Conservation (phyloP, 2,329 filamentous ascomycete genomes). For the Diplodia scrobiculata region DNA sequence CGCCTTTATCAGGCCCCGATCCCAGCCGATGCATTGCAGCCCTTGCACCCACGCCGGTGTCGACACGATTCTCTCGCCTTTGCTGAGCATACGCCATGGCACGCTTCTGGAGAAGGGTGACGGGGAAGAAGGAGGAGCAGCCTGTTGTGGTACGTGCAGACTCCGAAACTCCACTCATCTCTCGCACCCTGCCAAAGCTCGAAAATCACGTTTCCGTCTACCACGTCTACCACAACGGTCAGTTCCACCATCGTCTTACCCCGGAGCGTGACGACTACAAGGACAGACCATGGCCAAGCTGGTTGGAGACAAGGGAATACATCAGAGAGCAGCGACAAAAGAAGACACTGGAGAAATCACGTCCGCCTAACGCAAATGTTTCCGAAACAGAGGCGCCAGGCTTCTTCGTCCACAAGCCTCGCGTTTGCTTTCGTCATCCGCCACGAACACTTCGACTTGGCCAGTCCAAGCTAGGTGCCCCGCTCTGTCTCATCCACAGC, state of each 20-base stretch:
- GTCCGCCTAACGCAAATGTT: background rate
- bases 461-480: conserved; percentile 30
- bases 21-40: background rate
- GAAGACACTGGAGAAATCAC: conserved; percentile 28
- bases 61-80: background rate
- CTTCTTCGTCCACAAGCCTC: conserved; percentile 40
- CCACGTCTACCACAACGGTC: conserved; percentile 36
- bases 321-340: conserved; percentile 30
- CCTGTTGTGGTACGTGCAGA: background rate
- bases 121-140: background rate
- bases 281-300: conserved; percentile 31
- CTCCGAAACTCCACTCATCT: background rate
- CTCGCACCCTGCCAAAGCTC: background rate
- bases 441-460: conserved; percentile 38
- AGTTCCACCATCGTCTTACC: conserved; percentile 32
- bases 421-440: conserved; percentile 39
- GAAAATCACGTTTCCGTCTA: conserved; percentile 30
- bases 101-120: background rate
- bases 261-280: conserved; percentile 31
- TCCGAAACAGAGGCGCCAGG: conserved; percentile 20
- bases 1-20: background rate
- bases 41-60: background rate
- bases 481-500: conserved; percentile 37
- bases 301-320: conserved; percentile 29
- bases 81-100: background rate